Conservation (phyloP, 331 rosid genomes). For the Quercus lobata region DNA sequence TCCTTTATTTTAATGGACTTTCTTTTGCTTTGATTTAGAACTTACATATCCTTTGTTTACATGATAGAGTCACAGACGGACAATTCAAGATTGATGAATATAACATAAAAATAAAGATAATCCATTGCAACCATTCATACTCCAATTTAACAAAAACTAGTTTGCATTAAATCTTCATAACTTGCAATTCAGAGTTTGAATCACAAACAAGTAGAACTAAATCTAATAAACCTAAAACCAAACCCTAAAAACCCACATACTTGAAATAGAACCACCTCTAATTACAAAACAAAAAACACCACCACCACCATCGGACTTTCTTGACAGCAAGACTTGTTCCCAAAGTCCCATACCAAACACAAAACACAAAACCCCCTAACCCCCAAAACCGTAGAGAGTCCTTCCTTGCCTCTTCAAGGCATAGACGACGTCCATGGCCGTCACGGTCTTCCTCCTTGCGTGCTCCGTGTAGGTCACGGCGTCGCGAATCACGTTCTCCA, state of each 20-base stretch:
- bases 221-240: constrained; percentile 5
- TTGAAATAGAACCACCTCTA: not conserved
- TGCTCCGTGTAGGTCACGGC: constrained; percentile 43
- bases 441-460: constrained; percentile 46
- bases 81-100: too few relatives aligned
- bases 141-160: not conserved
- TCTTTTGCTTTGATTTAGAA: too few relatives aligned
- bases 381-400: constrained; percentile 37
- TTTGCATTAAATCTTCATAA: not conserved
- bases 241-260: not conserved
- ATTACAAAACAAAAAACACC: not conserved
- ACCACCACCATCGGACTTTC: not conserved
- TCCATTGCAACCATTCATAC: too few relatives aligned
- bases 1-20: too few relatives aligned
- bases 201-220: not conserved
- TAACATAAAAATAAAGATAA: too few relatives aligned
- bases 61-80: too few relatives aligned
- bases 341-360: too few relatives aligned
- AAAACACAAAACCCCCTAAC: not conserved
- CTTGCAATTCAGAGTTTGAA: constrained; percentile 5
- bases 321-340: constrained; percentile 37
- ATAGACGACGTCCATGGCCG: constrained; percentile 47
- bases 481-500: constrained; percentile 43
- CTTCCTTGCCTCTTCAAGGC: constrained; percentile 45
- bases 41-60: too few relatives aligned